A percentile compares a stretch with the other conserved stretches of the same genome.
Evolutionary conservation across 441 rosid species (phyloP).

Genomic region (Lepidium campestre): DNA sequence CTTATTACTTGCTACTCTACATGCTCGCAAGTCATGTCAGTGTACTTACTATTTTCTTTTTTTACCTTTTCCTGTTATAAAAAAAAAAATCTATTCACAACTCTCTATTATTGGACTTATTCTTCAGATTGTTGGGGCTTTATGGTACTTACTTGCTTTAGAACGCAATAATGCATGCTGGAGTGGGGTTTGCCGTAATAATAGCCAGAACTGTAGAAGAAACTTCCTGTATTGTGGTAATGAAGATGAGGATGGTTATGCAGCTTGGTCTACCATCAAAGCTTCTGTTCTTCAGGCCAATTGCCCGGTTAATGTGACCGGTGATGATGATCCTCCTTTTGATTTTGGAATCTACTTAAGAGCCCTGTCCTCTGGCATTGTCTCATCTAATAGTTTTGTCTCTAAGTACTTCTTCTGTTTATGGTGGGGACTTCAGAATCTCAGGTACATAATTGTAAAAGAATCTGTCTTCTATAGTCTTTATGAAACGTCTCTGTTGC

Average conservation of each 20-base stretch:
- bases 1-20: slow-evolving; percentile 79
- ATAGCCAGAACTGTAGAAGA: slow-evolving; percentile 27
- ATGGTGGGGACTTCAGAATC: slow-evolving; percentile 99
- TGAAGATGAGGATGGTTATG: slow-evolving; percentile 39
- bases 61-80: neutral
- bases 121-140: slow-evolving; percentile 83
- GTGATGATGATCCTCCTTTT: slow-evolving; percentile 43
- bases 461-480: neutral
- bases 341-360: slow-evolving; percentile 69
- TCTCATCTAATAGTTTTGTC: slow-evolving; percentile 61
- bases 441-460: slow-evolving; percentile 46
- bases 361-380: slow-evolving; percentile 72
- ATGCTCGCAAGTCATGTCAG: slow-evolving; percentile 99
- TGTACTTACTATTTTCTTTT: slow-evolving; percentile 22
- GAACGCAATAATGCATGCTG: slow-evolving; percentile 87
- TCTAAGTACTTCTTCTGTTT: slow-evolving; percentile 80
- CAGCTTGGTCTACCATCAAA: slow-evolving; percentile 37
- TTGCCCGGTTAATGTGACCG: slow-evolving; percentile 35
- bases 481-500: neutral
- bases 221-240: slow-evolving; percentile 76
- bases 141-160: slow-evolving; percentile 88
- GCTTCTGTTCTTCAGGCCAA: slow-evolving; percentile 25
- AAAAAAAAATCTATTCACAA: neutral
- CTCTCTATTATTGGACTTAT: neutral
- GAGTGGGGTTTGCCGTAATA: slow-evolving; percentile 41